Evolutionary conservation across 768 basidiomycete genomes (phyloP).

Genomic region (Suillus clintonianus): DNA sequence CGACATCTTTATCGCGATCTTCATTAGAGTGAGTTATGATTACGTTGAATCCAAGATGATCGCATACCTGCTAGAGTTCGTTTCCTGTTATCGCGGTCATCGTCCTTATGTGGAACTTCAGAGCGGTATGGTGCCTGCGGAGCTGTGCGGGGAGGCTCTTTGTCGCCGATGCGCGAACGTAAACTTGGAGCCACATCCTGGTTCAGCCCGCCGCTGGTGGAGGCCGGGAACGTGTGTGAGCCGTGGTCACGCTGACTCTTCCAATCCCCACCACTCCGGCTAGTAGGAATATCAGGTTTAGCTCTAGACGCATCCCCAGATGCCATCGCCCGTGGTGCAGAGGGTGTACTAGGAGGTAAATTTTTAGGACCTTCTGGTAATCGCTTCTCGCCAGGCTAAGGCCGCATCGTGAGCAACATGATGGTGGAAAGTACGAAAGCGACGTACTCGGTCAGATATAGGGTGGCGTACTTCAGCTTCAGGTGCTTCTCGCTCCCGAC

Average conservation of each 20-base stretch:
- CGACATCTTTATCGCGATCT: conserved; percentile 68
- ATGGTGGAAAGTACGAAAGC: background rate
- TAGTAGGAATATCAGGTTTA: conserved; percentile 41
- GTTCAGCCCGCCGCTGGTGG: conserved; percentile 19
- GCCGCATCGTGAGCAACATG: conserved; percentile 9
- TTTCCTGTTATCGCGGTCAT: conserved; percentile 71
- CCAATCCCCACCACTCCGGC: conserved; percentile 51
- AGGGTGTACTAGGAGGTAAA: conserved; percentile 61
- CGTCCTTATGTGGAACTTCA: conserved; percentile 52
- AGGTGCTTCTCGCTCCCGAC: conserved; percentile 58
- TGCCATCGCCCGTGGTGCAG: conserved; percentile 74
- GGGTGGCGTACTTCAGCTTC: conserved; percentile 51
- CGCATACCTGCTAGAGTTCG: conserved; percentile 67
- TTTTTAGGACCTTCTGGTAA: conserved; percentile 55
- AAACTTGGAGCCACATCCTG: conserved; percentile 39
- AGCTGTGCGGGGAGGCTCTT: conserved; percentile 45
- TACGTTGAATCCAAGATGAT: conserved; percentile 2
- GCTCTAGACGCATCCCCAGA: conserved; percentile 43
- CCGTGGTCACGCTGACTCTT: conserved; percentile 41
- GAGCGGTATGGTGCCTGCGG: conserved; percentile 49
- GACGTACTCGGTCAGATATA: conserved; percentile 63
- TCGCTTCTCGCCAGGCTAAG: conserved; percentile 55
- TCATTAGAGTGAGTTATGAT: conserved; percentile 9
- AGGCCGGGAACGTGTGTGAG: conserved; percentile 21
- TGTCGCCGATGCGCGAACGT: conserved; percentile 63